A percentile compares a stretch with the other conserved stretches of the same genome.
phyloP scores from a whole-genome alignment of 2,329 filamentous ascomycete species.

The Acrocalymma vagum region DNA sequence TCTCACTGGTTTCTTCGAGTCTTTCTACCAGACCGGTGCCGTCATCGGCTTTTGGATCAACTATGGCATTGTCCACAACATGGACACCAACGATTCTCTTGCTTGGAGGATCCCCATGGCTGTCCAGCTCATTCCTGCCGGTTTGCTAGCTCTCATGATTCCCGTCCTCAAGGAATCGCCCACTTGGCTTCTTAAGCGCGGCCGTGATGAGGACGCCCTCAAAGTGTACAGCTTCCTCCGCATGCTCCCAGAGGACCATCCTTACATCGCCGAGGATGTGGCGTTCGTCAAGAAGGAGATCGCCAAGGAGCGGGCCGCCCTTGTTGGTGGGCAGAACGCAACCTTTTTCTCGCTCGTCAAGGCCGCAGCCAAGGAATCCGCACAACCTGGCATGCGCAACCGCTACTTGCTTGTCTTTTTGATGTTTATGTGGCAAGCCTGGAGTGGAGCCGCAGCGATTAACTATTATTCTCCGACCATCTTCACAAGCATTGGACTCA shows the following conservation, averaged over 20 bases:
- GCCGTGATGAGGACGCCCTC: conserved; percentile 48
- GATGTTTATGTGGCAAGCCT: conserved; percentile 51
- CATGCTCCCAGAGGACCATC: conserved; percentile 52
- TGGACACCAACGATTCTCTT: conserved; percentile 53
- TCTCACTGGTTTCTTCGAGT: conserved; percentile 71
- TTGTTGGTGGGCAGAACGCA: conserved; percentile 34
- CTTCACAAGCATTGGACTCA: conserved; percentile 46
- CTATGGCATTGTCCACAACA: conserved; percentile 50
- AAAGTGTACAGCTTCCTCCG: conserved; percentile 54
- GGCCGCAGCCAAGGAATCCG: conserved; percentile 38
- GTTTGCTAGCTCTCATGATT: conserved; percentile 42
- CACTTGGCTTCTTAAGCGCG: conserved; percentile 38
- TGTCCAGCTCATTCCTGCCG: conserved; percentile 53
- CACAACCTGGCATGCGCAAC: conserved; percentile 50
- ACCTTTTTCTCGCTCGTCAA: conserved; percentile 39
- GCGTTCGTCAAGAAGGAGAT: conserved; percentile 41
- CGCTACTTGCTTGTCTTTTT: conserved; percentile 50
- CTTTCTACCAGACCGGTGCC: conserved; percentile 71
- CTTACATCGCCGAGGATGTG: conserved; percentile 50
- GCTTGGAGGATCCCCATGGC: conserved; percentile 72
- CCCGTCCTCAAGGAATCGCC: conserved; percentile 45
- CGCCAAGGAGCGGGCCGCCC: conserved; percentile 36
- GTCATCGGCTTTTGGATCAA: conserved; percentile 54
- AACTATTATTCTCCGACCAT: conserved; percentile 50
- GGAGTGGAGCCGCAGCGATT: conserved; percentile 44